Base-by-base conservation (phyloP, 345 rosid genomes). In the Gossypium stocksii region DNA sequence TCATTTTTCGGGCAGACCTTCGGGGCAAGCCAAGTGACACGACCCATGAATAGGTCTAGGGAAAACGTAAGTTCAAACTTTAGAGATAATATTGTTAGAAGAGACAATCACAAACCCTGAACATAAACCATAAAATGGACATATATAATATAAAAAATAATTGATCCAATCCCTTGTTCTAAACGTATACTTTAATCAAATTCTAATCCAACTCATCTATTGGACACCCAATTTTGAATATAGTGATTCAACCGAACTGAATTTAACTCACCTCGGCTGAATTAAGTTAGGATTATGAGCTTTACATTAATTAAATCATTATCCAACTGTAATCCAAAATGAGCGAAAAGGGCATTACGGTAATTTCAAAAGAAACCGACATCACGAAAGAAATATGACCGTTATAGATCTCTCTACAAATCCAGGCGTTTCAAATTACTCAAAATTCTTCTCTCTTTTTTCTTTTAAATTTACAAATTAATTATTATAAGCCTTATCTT, bases 31-130 rank as follows among this genome's bases (percentile, higher is more conserved):
- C 34, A 0, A 0, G 4, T 3, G 4, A 0, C 34, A 3, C 0
- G 34, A 0, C 34, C 4, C 4, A 27, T 27, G 4, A 0, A 27
- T 27, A 27, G 0, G 2, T 27, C 4, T 27, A 27, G 38, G 0
- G 1, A 29, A 0, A 29, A 34, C 0, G 5, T 34, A 34, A 0
- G 0, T 5, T 6, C 1, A 1, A 34, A 5, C 7, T 1, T 34
- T 5, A 0, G 0, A 34, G 7, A 34, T 1, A 34, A 1, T 34
- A 34, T 34, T 34, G 0, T 34, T 34, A 0, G 0, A 34, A 34
- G 0, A 5, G 1, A 34, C 7, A 34, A 5, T 1, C 0, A 34
- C 1, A 1, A 1, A 1, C 7, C 7, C 1, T 1, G 0, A 5
- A 5, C 1, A 34, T 34, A 5, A 0, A 34, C 1, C 0, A 0